These are phyloP conservation scores for Claviceps citrina DNA, from an alignment of 2,329 filamentous ascomycete genomes.

Conservation along the genomic window DNA sequence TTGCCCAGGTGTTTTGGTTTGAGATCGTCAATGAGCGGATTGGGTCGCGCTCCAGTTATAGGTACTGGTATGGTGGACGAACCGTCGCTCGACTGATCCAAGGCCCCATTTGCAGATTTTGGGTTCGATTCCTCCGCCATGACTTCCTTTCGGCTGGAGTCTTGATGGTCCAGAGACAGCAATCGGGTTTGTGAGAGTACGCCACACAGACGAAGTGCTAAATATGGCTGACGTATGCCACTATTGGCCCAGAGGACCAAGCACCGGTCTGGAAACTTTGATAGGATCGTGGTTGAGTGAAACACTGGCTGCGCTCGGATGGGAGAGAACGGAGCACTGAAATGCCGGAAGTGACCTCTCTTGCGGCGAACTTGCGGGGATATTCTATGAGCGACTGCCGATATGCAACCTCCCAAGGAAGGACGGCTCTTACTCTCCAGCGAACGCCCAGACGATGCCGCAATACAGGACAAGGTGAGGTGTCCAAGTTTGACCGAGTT, in stretches of 20 bases:
- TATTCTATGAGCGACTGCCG: not conserved
- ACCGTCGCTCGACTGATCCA: not conserved
- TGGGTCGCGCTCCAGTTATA: conserved; percentile 14
- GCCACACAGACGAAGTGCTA: not conserved
- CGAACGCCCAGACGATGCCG: not conserved
- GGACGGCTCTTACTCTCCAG: too few species aligned
- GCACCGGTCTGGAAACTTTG: not conserved
- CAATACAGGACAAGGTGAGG: not conserved
- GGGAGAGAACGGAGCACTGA: too few species aligned
- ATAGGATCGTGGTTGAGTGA: not conserved
- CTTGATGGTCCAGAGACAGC: not conserved
- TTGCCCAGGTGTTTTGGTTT: conserved; percentile 21
- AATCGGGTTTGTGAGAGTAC: not conserved
- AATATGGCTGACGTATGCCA: not conserved
- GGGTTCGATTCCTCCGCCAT: conserved; percentile 2
- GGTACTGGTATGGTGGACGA: not conserved
- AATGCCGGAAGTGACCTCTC: not conserved
- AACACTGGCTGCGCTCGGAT: not conserved
- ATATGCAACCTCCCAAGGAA: not conserved
- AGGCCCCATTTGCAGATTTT: not conserved
- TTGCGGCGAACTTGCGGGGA: not conserved
- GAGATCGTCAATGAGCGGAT: conserved; percentile 23
- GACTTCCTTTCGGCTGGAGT: not conserved
- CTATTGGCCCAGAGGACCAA: not conserved
- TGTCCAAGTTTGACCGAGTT: not conserved